Evolutionary conservation across 176 grass and related monocot species (phyloP).

Genomic region (Ensete ventricosum): DNA sequence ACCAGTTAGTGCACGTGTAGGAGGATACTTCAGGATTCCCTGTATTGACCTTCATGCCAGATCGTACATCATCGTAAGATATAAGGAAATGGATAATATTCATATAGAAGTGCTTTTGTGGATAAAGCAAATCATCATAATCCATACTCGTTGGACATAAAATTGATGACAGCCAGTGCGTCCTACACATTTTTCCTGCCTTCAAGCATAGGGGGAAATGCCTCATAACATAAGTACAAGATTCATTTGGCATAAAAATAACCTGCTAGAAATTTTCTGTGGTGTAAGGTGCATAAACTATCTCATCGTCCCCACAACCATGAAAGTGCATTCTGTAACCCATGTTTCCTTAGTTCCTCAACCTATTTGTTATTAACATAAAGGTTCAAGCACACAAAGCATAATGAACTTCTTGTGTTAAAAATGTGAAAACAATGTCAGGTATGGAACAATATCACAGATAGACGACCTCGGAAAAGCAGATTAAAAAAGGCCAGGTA

Average conservation of each 20-base stretch:
- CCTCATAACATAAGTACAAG: neutral
- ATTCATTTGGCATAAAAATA: neutral
- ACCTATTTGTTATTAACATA: neutral
- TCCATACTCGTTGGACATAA: neutral
- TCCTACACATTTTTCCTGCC: neutral
- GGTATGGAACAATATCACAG: conserved; percentile 15
- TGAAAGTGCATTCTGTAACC: neutral
- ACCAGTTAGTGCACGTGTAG: conserved; percentile 52
- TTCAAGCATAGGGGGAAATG: too few species aligned
- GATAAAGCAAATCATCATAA: neutral
- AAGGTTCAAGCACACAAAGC: neutral
- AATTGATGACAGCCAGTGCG: neutral
- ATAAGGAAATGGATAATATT: neutral
- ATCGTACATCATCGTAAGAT: neutral
- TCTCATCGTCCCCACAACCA: neutral
- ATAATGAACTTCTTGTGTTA: neutral
- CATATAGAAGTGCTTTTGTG: neutral
- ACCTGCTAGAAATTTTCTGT: neutral
- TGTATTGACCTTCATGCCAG: conserved; percentile 46
- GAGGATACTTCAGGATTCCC: conserved; percentile 71
- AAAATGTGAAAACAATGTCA: neutral
- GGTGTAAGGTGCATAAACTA: too few species aligned
- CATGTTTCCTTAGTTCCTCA: neutral
- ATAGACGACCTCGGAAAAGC: conserved; percentile 9
- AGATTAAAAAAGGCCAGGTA: neutral